Conservation (phyloP, 2,329 filamentous ascomycete species). For the Fusarium verticillioides region DNA sequence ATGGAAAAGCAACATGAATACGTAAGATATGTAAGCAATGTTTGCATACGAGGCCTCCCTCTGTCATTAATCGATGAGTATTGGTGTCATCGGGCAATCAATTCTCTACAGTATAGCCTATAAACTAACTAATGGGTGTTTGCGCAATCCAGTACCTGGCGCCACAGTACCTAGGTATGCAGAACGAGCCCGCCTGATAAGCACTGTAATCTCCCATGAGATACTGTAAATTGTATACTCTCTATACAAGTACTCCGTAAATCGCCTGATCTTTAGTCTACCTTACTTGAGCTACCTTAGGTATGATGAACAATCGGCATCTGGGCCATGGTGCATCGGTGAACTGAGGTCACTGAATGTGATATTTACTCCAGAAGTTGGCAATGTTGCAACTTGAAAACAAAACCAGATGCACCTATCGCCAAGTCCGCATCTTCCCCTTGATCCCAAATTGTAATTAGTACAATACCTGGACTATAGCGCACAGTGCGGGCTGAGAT, state of each 20-base stretch:
- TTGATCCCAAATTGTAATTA: neutral
- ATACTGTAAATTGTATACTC: neutral
- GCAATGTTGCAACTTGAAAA: neutral
- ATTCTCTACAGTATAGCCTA: neutral
- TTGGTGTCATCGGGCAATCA: neutral
- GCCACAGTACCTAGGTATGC: neutral
- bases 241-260: neutral
- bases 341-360: neutral
- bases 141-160: neutral
- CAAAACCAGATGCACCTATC: neutral
- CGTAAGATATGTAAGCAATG: neutral
- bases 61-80: neutral
- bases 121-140: neutral
- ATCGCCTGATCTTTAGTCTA: neutral
- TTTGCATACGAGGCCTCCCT: constrained; percentile 9
- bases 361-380: neutral
- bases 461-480: neutral
- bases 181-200: neutral
- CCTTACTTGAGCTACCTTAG: neutral
- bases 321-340: neutral
- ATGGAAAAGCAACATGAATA: neutral
- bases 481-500: constrained; percentile 10
- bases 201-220: neutral
- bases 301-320: neutral
- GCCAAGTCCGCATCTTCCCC: neutral